These are phyloP conservation scores for Suillus clintonianus DNA, from an alignment of 768 basidiomycete genomes.

Conservation along the genomic window DNA sequence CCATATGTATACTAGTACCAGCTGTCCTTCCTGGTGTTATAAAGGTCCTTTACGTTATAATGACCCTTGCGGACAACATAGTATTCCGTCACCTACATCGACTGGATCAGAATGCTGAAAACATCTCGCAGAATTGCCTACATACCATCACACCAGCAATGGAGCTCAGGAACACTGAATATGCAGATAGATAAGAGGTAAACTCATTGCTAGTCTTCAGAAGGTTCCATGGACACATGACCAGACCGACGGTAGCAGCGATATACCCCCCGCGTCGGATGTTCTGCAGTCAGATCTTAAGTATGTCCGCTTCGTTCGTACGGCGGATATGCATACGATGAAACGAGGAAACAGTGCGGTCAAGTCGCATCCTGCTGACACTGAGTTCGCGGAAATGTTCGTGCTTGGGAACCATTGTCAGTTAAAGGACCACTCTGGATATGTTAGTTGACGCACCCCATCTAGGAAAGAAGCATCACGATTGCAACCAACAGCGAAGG, in stretches of 20 bases:
- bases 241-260: conserved; percentile 75
- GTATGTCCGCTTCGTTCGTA: not conserved
- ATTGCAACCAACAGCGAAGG: not conserved
- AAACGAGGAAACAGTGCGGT: conserved; percentile 78
- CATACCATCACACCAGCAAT: conserved; percentile 79
- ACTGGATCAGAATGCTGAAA: conserved; percentile 43
- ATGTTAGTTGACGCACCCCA: conserved; percentile 24
- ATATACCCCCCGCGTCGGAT: conserved; percentile 86
- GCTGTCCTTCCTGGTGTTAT: conserved; percentile 52
- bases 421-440: conserved; percentile 10
- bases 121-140: not conserved
- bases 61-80: conserved; percentile 72
- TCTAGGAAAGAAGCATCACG: conserved; percentile 16
- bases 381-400: conserved; percentile 81
- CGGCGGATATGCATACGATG: conserved; percentile 47
- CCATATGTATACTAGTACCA: conserved; percentile 82
- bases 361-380: conserved; percentile 82
- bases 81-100: conserved; percentile 69
- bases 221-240: conserved; percentile 78
- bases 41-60: conserved; percentile 70
- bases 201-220: conserved; percentile 74
- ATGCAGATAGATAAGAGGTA: conserved; percentile 80
- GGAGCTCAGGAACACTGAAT: conserved; percentile 80
- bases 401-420: conserved; percentile 43
- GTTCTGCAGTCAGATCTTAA: conserved; percentile 44